Evolutionary conservation across 2,329 filamentous ascomycete genomes (phyloP), one percentile per base, ranked within the genome.

Genomic region (Scedosporium apiospermum): DNA sequence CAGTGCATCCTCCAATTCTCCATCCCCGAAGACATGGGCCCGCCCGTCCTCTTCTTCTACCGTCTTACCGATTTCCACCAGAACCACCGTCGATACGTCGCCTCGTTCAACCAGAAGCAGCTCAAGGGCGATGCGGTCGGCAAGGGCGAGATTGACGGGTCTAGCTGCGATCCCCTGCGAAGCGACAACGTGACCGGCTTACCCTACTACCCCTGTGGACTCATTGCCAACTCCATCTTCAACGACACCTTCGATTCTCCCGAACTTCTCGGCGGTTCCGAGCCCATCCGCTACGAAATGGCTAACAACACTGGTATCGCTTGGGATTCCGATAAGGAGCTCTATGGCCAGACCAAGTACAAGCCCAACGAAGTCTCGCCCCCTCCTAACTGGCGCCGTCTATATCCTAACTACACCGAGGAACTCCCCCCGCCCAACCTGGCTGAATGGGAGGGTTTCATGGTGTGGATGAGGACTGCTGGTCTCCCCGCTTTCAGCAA

Each of bases 391-490:
- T 99, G 95, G 95, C 72, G 77, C 18, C 70, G 81, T 12, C 82
- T 85, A 63, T 96, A 88, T 67, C 88, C 87, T 6, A 72, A 88
- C 65, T 96, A 96, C 71, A 87, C 83, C 3, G 73, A 78, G 0
- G 76, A 83, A 0, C 81, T 82, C 60, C 84, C 83, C 1, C 86
- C 91, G 23, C 91, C 92, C 0, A 76, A 95, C 68, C 74, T 98
- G 18, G 82, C 88, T 65, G 77, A 85, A 0, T 88, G 91, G 76
- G 89, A 96, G 73, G 86, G 87, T 53, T 96, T 99, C 74, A 93
- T 97, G 76, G 93, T 98, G 23, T 99, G 95, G 95, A 99, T 99
- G 95, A 87, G 95, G 69, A 96, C 96, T 1, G 95, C 95, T 26
- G 95, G 93, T 63, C 78, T 98, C 69, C 95, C 95, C 1, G 89